Evolutionary conservation across 257 asterid genomes (phyloP).

Genomic region (Salvia miltiorrhiza): DNA sequence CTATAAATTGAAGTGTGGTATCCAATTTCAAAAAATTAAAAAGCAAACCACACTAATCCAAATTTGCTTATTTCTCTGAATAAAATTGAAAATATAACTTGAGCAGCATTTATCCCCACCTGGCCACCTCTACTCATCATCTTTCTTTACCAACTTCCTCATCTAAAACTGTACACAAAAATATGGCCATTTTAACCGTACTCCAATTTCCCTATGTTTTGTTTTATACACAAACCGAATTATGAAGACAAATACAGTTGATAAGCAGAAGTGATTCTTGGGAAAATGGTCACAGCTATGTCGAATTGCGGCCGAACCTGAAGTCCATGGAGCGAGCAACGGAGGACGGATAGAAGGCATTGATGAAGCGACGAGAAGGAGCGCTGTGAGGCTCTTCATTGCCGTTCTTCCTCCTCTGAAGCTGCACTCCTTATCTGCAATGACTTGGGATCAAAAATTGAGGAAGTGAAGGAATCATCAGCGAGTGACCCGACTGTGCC

Average conservation of each 20-base stretch:
- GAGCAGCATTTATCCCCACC: not conserved
- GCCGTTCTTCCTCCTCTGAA: constrained; percentile 40
- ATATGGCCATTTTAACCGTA: constrained; percentile 11
- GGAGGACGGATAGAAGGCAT: constrained; percentile 56
- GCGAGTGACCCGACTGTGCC: constrained; percentile 64
- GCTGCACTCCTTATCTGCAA: constrained; percentile 36
- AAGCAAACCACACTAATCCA: not conserved
- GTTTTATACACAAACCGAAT: constrained; percentile 21
- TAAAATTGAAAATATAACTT: not conserved
- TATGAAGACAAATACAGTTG: constrained; percentile 11
- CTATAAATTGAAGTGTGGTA: not conserved
- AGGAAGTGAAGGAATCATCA: constrained; percentile 39
- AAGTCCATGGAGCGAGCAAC: constrained; percentile 57
- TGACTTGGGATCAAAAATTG: constrained; percentile 42
- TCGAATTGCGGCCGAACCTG: constrained; percentile 48
- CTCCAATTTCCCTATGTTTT: constrained; percentile 1
- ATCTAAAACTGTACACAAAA: constrained; percentile 20
- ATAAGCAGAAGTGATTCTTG: constrained; percentile 9
- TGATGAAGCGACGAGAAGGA: constrained; percentile 48
- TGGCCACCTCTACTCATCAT: no score
- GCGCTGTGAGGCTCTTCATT: constrained; percentile 50
- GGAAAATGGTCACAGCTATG: constrained; percentile 5
- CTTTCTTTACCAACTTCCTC: not conserved
- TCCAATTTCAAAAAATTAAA: not conserved
- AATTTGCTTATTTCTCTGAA: not conserved